Base-by-base conservation (phyloP, 2,329 filamentous ascomycete species). In the Exophiala spinifera region DNA sequence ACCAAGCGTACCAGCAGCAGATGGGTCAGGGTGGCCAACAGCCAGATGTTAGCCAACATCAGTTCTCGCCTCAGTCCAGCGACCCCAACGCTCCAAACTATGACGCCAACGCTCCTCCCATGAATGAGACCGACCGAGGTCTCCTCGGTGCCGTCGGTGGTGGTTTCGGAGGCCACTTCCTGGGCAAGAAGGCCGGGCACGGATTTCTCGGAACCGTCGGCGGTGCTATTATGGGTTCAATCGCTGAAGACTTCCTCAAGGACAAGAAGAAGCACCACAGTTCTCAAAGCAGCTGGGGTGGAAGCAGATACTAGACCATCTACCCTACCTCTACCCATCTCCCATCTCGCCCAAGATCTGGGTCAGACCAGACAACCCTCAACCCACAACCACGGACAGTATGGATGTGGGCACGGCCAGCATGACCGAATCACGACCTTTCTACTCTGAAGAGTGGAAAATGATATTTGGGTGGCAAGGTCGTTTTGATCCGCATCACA, bases 141-240 rank as follows among this genome's bases (percentile, higher is more conserved):
- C 69, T 84, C 4, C 76, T 79, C 63, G 79, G 82, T 44, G 76
- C 80, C 2, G 39, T 83, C 3, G 78, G 76, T 13, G 82, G 82
- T 40, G 81, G 78, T 40, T 73, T 79, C 3, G 79, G 80, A 3
- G 82, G 82, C 1, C 78, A 77, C 59, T 77, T 79, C 58, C 70
- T 80, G 4, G 82, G 82, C 15, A 81, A 82, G 66, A 73, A 79
- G 61, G 77, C 74, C 19, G 72, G 79, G n/a, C 79, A 82, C 61
- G 79, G 79, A 3, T 68, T 85, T 25, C 66, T 85, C 8, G 82
- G 82, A 10, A 77, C 80, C 1, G 65, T 85, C 23, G 56, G 56
- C 15, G 56, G 56, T 23, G 56, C 56, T n/a, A 37, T 58, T 13
- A 21, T 58, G 21, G 56, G 56, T 13, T 50, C 20, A 25, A 33